Conservation (phyloP, 148 eudicot genomes). For the Hydrangea macrophylla region DNA sequence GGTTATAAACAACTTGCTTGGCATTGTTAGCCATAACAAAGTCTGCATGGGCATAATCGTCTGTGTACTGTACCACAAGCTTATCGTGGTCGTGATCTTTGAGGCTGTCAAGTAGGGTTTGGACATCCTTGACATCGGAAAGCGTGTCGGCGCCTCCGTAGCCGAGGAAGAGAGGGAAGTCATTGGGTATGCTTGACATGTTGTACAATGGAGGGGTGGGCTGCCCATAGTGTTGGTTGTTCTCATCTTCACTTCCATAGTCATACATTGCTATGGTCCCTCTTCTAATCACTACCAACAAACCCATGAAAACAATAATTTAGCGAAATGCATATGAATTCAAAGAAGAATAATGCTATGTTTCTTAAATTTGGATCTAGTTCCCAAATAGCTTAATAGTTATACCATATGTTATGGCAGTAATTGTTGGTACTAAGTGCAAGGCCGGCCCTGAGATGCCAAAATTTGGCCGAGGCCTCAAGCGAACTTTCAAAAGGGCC, state of each 20-base stretch:
- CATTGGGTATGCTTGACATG: constrained; percentile 31
- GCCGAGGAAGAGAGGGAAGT: constrained; percentile 39
- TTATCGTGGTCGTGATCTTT: constrained; percentile 26
- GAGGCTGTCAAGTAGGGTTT: constrained; percentile 23
- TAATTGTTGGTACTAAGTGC: too few species aligned
- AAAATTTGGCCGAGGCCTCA: too few species aligned
- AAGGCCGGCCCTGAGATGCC: too few species aligned
- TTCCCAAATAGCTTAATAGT: too few species aligned
- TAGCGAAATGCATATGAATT: not conserved
- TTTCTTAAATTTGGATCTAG: too few species aligned
- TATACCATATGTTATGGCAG: too few species aligned
- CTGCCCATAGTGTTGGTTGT: constrained; percentile 34
- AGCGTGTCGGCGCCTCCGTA: constrained; percentile 38
- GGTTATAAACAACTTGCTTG: constrained; percentile 35
- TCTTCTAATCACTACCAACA: constrained; percentile 30
- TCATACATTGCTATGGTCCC: constrained; percentile 42
- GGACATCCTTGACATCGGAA: constrained; percentile 35
- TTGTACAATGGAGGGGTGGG: constrained; percentile 33
- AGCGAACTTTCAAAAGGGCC: too few species aligned
- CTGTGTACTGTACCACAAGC: constrained; percentile 17
- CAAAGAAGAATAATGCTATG: too few species aligned
- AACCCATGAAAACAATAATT: not conserved
- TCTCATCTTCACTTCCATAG: constrained; percentile 26
- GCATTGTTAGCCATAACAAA: constrained; percentile 30
- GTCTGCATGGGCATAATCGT: constrained; percentile 39